Percentiles rank a stretch among this genome's conserved stretches.
Evolutionary conservation across 208 protist species (phyloP).

Genomic region (Trypanosoma brucei): DNA sequence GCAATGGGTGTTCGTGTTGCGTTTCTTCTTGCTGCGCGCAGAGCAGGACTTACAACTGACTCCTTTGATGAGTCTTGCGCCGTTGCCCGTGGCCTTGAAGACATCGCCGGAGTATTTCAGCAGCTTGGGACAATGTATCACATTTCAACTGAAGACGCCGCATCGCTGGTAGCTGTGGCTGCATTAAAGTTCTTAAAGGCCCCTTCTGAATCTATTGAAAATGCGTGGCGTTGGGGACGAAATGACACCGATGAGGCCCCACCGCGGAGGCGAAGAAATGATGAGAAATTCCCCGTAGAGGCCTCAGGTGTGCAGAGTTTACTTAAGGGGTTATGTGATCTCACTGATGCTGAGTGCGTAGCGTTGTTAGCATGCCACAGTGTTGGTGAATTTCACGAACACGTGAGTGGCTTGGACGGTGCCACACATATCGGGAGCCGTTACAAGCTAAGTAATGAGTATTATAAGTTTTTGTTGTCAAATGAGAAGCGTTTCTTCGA

Average conservation of each 20-base stretch:
- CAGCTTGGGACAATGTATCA: conserved; percentile 45
- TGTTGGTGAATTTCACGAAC: conserved; percentile 83
- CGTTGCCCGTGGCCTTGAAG: conserved; percentile 53
- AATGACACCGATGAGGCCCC: conserved; percentile 68
- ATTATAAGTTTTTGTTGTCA: conserved; percentile 71
- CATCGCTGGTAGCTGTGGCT: conserved; percentile 62
- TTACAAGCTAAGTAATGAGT: conserved; percentile 70
- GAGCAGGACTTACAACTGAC: conserved; percentile 52
- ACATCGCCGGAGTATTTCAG: conserved; percentile 71
- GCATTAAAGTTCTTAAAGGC: conserved; percentile 68
- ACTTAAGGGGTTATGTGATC: conserved; percentile 48
- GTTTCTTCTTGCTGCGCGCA: conserved; percentile 77
- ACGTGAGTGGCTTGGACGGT: conserved; percentile 69
- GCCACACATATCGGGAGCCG: conserved; percentile 64
- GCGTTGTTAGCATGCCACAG: conserved; percentile 82
- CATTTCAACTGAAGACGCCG: conserved; percentile 61
- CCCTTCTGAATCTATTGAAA: conserved; percentile 46
- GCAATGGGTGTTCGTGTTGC: conserved; percentile 71
- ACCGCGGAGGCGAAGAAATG: conserved; percentile 36
- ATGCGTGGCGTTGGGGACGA: conserved; percentile 72
- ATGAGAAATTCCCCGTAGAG: conserved; percentile 18
- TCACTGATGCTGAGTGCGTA: conserved; percentile 78
- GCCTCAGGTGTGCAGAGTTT: conserved; percentile 47
- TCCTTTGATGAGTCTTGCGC: conserved; percentile 77
- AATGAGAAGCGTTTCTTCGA: conserved; percentile 55